A percentile compares a stretch with the other conserved stretches of the same genome.
These are phyloP conservation scores for Xenosphaeropsis pyriputrescens DNA, from an alignment of 2,329 filamentous ascomycete species.

Conservation along the genomic window DNA sequence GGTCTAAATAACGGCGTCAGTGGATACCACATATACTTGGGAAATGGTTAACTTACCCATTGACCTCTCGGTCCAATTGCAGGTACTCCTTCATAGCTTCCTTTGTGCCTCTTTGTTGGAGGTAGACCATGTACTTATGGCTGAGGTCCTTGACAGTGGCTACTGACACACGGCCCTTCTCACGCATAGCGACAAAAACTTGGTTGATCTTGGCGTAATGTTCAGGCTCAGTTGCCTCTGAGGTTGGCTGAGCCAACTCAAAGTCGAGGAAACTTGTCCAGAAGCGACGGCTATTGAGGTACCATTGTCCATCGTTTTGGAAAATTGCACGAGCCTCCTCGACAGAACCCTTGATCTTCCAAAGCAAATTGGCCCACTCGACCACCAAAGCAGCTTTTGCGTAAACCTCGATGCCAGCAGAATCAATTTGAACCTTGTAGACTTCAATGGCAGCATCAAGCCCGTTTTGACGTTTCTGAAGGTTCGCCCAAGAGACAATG, in stretches of 20 bases:
- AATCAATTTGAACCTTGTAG: slow-evolving; percentile 69
- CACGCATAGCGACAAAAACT: slow-evolving; percentile 61
- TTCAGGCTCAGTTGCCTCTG: slow-evolving; percentile 42
- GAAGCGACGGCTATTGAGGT: slow-evolving; percentile 73
- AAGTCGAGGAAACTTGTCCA: slow-evolving; percentile 85
- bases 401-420: slow-evolving; percentile 54
- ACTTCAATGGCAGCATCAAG: slow-evolving; percentile 74
- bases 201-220: slow-evolving; percentile 65
- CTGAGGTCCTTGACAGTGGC: slow-evolving; percentile 61
- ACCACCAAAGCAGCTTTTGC: slow-evolving; percentile 78
- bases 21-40: background rate
- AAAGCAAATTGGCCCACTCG: slow-evolving; percentile 76
- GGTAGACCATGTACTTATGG: slow-evolving; percentile 65
- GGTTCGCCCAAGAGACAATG: slow-evolving; percentile 75
- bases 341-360: slow-evolving; percentile 71
- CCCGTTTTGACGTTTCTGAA: slow-evolving; percentile 70
- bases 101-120: slow-evolving; percentile 70
- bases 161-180: slow-evolving; percentile 55
- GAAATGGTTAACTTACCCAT: slow-evolving; percentile 43
- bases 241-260: slow-evolving; percentile 71
- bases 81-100: slow-evolving; percentile 80
- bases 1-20: slow-evolving; percentile 16
- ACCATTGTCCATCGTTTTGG: slow-evolving; percentile 68
- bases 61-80: slow-evolving; percentile 69
- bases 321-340: slow-evolving; percentile 78